Percentiles rank a stretch among this genome's conserved stretches.
These are phyloP conservation scores for Garcia nutans DNA, from an alignment of 345 rosid species.

Conservation along the genomic window DNA sequence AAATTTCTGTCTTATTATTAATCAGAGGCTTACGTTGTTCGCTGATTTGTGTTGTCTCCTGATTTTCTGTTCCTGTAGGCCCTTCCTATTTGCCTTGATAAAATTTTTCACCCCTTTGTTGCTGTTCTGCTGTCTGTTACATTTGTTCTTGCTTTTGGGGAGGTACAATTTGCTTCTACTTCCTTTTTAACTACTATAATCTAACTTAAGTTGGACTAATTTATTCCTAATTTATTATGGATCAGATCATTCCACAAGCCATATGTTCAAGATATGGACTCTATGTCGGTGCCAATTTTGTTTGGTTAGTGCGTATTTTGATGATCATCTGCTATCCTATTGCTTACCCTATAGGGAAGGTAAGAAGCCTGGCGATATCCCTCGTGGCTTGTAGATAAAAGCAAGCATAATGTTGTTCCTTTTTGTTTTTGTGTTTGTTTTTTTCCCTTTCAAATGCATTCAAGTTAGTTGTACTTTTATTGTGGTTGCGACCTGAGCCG, in stretches of 20 bases:
- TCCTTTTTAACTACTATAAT: neutral
- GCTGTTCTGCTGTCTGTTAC: slow-evolving; percentile 37
- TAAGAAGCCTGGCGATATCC: neutral
- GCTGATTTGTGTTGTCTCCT: neutral
- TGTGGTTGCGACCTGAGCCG: too few relatives aligned
- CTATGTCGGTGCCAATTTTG: slow-evolving; percentile 29
- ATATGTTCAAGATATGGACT: slow-evolving; percentile 35
- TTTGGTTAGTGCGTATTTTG: slow-evolving; percentile 31
- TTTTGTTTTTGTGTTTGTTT: neutral
- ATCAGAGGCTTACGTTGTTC: neutral
- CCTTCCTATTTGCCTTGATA: slow-evolving; percentile 32
- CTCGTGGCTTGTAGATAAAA: too few relatives aligned
- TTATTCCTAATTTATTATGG: neutral
- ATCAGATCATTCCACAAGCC: slow-evolving; percentile 32
- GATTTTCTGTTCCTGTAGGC: slow-evolving; percentile 16
- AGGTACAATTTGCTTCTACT: slow-evolving; percentile 15
- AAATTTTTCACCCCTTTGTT: slow-evolving; percentile 27
- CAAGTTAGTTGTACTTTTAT: neutral
- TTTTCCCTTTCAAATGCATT: neutral
- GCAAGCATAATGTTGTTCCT: neutral
- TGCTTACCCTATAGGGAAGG: slow-evolving; percentile 33
- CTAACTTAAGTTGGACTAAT: neutral
- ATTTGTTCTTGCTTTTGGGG: slow-evolving; percentile 32
- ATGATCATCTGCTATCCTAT: slow-evolving; percentile 33
- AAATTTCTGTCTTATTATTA: neutral